These are phyloP conservation scores for Cladochytrium tenue DNA, from an alignment of 371 early-diverging fungal species.

Conservation along the genomic window DNA sequence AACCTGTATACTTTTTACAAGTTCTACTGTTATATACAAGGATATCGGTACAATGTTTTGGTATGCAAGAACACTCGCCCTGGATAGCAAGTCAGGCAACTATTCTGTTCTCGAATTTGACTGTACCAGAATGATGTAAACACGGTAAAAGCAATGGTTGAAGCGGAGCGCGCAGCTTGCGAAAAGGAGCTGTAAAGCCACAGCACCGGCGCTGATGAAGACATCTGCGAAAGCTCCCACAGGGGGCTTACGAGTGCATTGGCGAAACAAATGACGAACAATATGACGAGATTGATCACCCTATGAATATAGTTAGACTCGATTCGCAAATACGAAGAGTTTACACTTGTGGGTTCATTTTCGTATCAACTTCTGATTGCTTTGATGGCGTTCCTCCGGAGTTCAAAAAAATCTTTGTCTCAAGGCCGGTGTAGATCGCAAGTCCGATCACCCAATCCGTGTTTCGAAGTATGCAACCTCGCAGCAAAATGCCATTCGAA, in stretches of 20 bases:
- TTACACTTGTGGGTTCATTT: constrained; percentile 85
- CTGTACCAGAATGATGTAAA: constrained; percentile 57
- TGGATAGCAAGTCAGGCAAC: constrained; percentile 70
- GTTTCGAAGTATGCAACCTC: constrained; percentile 91
- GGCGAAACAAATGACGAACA: constrained; percentile 32
- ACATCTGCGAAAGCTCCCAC: constrained; percentile 23
- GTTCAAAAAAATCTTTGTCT: constrained; percentile 91
- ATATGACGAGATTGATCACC: constrained; percentile 34
- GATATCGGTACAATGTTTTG: constrained; percentile 92
- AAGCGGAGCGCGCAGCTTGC: neutral
- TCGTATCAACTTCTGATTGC: constrained; percentile 86
- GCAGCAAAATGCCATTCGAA: constrained; percentile 80
- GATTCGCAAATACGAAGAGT: constrained; percentile 5
- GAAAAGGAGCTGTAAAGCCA: no score
- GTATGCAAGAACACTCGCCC: constrained; percentile 42
- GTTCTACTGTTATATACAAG: constrained; percentile 94
- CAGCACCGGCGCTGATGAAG: no score
- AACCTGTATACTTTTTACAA: constrained; percentile 41
- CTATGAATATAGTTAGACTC: constrained; percentile 5
- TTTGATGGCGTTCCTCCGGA: constrained; percentile 89
- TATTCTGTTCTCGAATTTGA: constrained; percentile 25
- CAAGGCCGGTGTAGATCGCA: constrained; percentile 82
- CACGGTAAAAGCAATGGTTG: constrained; percentile 8
- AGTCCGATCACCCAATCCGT: constrained; percentile 83
- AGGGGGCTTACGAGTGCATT: constrained; percentile 26